phyloP scores from a whole-genome alignment of 2,329 filamentous ascomycete species.

The Alternaria dauci region DNA sequence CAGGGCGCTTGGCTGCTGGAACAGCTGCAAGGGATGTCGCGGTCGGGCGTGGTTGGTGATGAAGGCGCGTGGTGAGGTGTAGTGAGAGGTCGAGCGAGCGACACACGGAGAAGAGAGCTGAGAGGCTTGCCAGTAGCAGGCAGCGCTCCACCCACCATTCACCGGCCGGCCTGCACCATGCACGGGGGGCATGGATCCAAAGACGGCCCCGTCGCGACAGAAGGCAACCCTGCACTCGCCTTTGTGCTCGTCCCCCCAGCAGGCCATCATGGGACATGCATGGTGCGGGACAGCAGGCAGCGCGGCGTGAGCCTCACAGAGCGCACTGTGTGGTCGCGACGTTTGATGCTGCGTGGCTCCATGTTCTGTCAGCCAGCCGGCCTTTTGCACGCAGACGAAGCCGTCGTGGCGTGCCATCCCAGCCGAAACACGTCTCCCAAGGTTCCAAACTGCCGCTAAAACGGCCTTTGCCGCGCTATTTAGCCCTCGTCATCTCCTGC shows the following conservation, averaged over 20 bases:
- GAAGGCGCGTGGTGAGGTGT: slow-evolving; percentile 21
- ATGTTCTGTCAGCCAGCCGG: background rate
- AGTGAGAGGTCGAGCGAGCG: slow-evolving; percentile 23
- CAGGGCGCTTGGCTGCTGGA: slow-evolving; percentile 34
- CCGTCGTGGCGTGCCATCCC: background rate
- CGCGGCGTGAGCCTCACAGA: background rate
- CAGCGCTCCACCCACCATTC: slow-evolving; percentile 30
- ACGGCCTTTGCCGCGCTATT: slow-evolving; percentile 15
- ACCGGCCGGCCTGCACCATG: slow-evolving; percentile 27
- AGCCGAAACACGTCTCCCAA: slow-evolving; percentile 6
- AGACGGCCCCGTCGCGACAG: slow-evolving; percentile 29
- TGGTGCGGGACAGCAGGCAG: background rate
- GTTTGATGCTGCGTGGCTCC: slow-evolving; percentile 8
- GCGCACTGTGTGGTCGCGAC: background rate
- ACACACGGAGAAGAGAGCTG: slow-evolving; percentile 25
- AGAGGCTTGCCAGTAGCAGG: slow-evolving; percentile 28
- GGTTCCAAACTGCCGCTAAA: slow-evolving; percentile 12
- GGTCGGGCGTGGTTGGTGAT: slow-evolving; percentile 19
- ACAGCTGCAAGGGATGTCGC: slow-evolving; percentile 13
- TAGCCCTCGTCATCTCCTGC: slow-evolving; percentile 2
- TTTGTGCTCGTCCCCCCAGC: slow-evolving; percentile 1
- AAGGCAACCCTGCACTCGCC: slow-evolving; percentile 29
- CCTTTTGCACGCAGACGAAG: slow-evolving; percentile 3
- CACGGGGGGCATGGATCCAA: slow-evolving; percentile 17
- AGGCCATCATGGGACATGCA: background rate